Evolutionary conservation across 768 basidiomycete genomes (phyloP), one percentile per base, ranked within the genome.

Genomic region (Lepiota venenata): DNA sequence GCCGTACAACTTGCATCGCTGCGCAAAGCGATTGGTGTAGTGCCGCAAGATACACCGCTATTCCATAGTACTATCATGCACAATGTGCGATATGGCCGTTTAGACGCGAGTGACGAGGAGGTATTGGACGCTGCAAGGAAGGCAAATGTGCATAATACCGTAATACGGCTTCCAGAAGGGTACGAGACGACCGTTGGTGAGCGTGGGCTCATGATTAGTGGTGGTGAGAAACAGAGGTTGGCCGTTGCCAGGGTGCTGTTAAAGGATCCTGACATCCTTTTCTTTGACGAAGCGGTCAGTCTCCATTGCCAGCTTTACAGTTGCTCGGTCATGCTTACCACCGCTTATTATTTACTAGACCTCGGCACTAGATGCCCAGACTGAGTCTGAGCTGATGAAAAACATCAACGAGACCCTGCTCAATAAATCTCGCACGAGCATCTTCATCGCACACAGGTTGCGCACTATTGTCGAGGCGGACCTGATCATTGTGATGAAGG

Each of bases 221-320:
- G 97, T 0, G 97, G 97, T 1, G 97, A 99, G 79, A 99, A 99
- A 71, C 97, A 99, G 75, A 72, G 97, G 47, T 70, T 99, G 61
- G 97, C 97, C 2, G 91, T 99, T 15, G 97, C 97, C 20, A 76
- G 97, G 21, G 85, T 95, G 32, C 70, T 99, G 62, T 70, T 98
- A 46, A 98, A 98, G 73, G 89, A 99, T 67, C 95, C 97, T 0
- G 87, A 89, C 11, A 98, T 98, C 61, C 64, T 98, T 62, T 98
- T 98, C 75, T 99, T 99, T 64, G 97, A 99, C 64, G 97, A 99
- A 70, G 97, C 97, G 38, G 94, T 94, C 61, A 64, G 91, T 76
- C 37, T 15, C 55, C 32, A n/a, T 59, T 37, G n/a, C 25, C n/a
- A 58, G 51, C 39, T 36, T 59, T 39, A 52, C 39, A 5, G 25